phyloP scores from a whole-genome alignment of 1,139 yeast genomes.

The Scheffersomyces titani region DNA sequence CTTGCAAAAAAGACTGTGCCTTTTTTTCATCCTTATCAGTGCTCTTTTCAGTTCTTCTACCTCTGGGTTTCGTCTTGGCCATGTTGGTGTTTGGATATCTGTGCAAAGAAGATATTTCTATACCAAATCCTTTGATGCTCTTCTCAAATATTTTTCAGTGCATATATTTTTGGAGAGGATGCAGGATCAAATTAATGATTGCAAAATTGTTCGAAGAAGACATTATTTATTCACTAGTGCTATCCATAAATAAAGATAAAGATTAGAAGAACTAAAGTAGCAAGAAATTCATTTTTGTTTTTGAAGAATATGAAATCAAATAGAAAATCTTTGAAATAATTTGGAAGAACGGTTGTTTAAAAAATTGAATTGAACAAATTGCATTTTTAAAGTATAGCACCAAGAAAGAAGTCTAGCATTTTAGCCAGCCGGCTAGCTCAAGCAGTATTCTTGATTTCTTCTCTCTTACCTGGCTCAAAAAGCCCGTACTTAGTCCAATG shows the following conservation, averaged over 20 bases:
- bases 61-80: conserved; percentile 48
- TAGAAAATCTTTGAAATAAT: neutral
- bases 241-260: neutral
- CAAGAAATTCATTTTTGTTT: neutral
- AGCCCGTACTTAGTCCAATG: conserved; percentile 13
- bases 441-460: neutral
- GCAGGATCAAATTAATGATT: neutral
- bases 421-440: neutral
- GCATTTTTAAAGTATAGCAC: neutral
- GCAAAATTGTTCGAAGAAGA: neutral
- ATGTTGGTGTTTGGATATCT: conserved; percentile 1
- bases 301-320: neutral
- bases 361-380: neutral
- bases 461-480: conserved; percentile 14
- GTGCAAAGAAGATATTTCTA: neutral
- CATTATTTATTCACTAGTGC: neutral
- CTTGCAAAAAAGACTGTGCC: neutral
- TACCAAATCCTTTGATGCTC: neutral
- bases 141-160: neutral
- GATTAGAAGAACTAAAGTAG: neutral
- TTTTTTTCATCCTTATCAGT: conserved; percentile 15
- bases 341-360: neutral
- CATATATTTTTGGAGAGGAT: neutral
- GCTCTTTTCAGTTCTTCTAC: conserved; percentile 60
- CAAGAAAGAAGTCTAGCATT: neutral